A percentile compares a stretch with the other conserved stretches of the same genome.
These are phyloP conservation scores for Suillus tomentosus DNA, from an alignment of 768 basidiomycete species.

Conservation along the genomic window DNA sequence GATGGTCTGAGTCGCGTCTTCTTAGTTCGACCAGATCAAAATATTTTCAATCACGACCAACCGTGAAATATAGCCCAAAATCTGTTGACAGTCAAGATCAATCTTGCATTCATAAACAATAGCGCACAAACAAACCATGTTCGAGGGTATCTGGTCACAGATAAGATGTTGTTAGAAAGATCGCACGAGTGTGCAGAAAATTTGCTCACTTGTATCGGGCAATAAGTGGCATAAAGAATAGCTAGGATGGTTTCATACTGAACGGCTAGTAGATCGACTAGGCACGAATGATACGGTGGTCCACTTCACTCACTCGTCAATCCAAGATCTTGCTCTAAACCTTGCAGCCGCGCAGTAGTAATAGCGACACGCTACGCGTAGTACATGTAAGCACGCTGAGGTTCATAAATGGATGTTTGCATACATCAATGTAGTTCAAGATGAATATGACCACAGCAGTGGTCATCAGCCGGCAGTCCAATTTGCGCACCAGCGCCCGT, in stretches of 20 bases:
- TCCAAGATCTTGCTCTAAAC: constrained; percentile 41
- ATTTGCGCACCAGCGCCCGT: constrained; percentile 25
- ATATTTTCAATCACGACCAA: constrained; percentile 22
- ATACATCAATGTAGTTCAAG: constrained; percentile 31
- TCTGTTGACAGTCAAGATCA: constrained; percentile 35
- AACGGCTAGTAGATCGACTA: constrained; percentile 37
- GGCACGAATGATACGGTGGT: not conserved
- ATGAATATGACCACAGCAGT: constrained; percentile 27
- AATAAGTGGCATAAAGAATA: constrained; percentile 58
- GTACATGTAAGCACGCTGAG: not conserved
- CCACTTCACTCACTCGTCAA: constrained; percentile 27
- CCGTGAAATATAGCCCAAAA: constrained; percentile 57
- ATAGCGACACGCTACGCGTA: constrained; percentile 38
- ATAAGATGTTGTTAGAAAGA: not conserved
- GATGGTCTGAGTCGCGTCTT: constrained; percentile 47
- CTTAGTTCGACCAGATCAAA: not conserved
- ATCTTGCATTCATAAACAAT: not conserved
- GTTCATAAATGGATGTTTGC: not conserved
- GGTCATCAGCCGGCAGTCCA: constrained; percentile 33
- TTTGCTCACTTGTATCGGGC: constrained; percentile 43
- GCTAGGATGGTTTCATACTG: constrained; percentile 56
- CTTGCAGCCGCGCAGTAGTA: constrained; percentile 41
- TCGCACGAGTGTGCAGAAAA: not conserved
- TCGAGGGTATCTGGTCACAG: constrained; percentile 53
- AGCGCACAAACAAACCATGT: constrained; percentile 48